These are phyloP conservation scores for Epichloe gansuensis DNA, from an alignment of 2,329 filamentous ascomycete species.

Conservation along the genomic window DNA sequence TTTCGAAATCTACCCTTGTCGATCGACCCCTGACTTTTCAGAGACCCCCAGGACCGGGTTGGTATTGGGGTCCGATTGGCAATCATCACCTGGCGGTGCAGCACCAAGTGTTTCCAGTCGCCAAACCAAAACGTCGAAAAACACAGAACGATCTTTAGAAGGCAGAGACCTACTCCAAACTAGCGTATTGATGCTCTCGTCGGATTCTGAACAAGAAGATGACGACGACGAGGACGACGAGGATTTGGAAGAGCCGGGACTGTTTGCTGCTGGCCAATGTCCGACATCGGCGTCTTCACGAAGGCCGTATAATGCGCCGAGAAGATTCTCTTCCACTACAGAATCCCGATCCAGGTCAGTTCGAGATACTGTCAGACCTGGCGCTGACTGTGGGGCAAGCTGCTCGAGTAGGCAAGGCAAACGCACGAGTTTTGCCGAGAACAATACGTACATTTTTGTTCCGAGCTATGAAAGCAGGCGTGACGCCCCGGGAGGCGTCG, in stretches of 20 bases:
- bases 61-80: conserved; percentile 11
- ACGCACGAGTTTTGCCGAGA: conserved; percentile 26
- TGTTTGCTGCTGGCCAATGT: not conserved
- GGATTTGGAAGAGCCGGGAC: conserved; percentile 1
- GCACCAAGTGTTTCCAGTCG: conserved; percentile 41
- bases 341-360: conserved; percentile 7
- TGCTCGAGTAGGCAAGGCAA: conserved; percentile 23
- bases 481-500: conserved; percentile 6
- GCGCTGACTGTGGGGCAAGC: not conserved
- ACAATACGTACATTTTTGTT: conserved; percentile 30
- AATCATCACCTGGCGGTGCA: conserved; percentile 26
- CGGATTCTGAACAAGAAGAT: conserved; percentile 40
- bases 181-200: conserved; percentile 44
- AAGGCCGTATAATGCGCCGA: not conserved
- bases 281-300: not conserved
- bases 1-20: not conserved
- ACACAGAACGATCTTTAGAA: conserved; percentile 31
- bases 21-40: conserved; percentile 2
- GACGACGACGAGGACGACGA: conserved; percentile 11
- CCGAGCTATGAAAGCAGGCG: conserved; percentile 14
- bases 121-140: conserved; percentile 38
- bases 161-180: conserved; percentile 40
- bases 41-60: conserved; percentile 12
- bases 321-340: conserved; percentile 5
- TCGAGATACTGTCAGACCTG: conserved; percentile 2